Evolutionary conservation across 225 moss, liverwort and hornwort species (phyloP), one percentile per base, ranked within the genome.

Genomic region (Straminergon stramineum): DNA sequence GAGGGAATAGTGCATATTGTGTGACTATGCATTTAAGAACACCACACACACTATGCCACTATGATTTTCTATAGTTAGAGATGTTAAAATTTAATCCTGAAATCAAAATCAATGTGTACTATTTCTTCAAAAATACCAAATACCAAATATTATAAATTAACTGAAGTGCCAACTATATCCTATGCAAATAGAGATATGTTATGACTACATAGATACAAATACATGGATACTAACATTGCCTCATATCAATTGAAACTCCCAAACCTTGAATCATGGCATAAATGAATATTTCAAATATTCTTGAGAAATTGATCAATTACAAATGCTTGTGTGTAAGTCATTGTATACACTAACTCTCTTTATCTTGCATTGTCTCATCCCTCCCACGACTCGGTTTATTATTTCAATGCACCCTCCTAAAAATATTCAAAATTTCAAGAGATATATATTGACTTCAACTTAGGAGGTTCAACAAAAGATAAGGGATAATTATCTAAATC

Each of bases 351-450:
- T 30, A 30, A 45, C 5, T 30, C 3, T 48, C 15, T 45, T 28
- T 45, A 28, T 28, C 17, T 74, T 74, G 3, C 4, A 45, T 45
- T 3, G 17, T 74, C 74, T 24, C 24, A 1, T 41, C 4, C 0
- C 1, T 5, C 2, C 4, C 0, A 14, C 39, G 45, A 17, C 5
- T 28, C 0, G 2, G 1, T 11, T 45, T 45, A 75, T 18, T 17
- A 1, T 28, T 75, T 23, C 7, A 48, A 48, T 45, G 6, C 48
- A 30, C 6, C 7, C 3, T 17, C 27, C 6, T 4, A 10, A 48
- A 45, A 45, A 10, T 10, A 75, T 18, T 48, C 1, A 11, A 45
- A 10, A 17, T 3, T 28, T 10, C 0, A 45, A 45, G 48, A 48
- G 6, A 30, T 75, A 18, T 11, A 18, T 18, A 18, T 30, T 11